Conservation (phyloP, 148 eudicot genomes). For the Rhododendron henanense region DNA sequence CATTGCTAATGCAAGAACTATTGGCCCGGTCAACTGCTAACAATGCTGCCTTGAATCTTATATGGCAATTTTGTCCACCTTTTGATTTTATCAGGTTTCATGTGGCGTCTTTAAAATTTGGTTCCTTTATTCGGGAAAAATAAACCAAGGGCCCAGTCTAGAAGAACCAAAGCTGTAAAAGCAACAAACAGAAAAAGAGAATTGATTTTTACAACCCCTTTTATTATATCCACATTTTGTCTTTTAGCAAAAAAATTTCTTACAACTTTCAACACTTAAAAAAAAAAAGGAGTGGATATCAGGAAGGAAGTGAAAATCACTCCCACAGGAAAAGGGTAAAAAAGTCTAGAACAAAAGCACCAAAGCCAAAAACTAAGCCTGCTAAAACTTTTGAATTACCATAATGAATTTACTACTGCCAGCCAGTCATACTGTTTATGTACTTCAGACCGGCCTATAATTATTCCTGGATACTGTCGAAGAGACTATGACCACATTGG, state of each 20-base stretch:
- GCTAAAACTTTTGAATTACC: neutral
- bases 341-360: neutral
- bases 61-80: neutral
- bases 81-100: neutral
- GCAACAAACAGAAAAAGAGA: neutral
- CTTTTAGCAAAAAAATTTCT: too few relatives aligned
- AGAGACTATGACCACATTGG: neutral
- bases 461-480: neutral
- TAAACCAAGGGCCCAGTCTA: neutral
- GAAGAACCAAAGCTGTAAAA: neutral
- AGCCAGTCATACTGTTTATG: neutral
- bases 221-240: too few relatives aligned
- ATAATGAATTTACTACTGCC: neutral
- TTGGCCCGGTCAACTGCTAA: neutral
- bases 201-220: too few relatives aligned
- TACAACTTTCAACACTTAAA: too few relatives aligned
- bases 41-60: neutral
- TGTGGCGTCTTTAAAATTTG: too few relatives aligned
- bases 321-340: neutral
- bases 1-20: neutral
- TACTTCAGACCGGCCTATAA: neutral
- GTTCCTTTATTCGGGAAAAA: too few relatives aligned
- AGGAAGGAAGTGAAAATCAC: too few relatives aligned
- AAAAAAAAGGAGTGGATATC: too few relatives aligned
- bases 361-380: neutral